Base-by-base conservation (phyloP, 225 moss, liverwort and hornwort species). In the Anthoceros angustus region DNA sequence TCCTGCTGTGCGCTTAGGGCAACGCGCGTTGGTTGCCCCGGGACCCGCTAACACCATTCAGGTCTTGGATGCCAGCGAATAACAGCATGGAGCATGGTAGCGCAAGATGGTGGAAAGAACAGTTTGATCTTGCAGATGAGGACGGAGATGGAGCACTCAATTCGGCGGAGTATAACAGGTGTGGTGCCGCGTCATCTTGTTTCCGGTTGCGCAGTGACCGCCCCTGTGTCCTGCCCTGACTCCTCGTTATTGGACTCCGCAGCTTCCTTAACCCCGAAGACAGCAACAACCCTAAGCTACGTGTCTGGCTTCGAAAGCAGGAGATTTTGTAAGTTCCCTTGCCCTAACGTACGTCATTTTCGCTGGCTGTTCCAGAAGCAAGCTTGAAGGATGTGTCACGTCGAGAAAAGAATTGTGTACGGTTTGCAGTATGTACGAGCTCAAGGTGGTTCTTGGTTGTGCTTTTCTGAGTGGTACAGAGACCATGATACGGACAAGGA, bases 191-290 rank as follows among this genome's bases (percentile, higher is more conserved):
- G 10, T 65, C 5, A 48, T n/a, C n/a, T n/a, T n/a, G n/a, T n/a
- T n/a, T n/a, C n/a, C n/a, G n/a, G n/a, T n/a, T n/a, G n/a, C 46
- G 65, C 39, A 38, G 39, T 25, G 8, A 3, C 12, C 23, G 24
- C 38, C 6, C 12, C 21, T 39, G 24, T 8, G 63, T 63, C 25
- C 10, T 63, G 24, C 21, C 15, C 14, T 39, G 2, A 64, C 25
- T 15, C 32, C 18, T 0, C 6, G 12, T 16, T 3, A 41, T 15
- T 64, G 64, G 5, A 1, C 25, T 41, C 10, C 61, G 70, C 83
- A 83, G 83, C 71, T 89, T 89, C 70, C 68, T 89, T 49, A 84
- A 89, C 74, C 86, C 89, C 5, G 89, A 89, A 74, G 89, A 89
- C 68, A 86, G 89, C 72, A 63, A 62, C 39, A 77, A 84, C 60